Conservation (phyloP, 225 moss, liverwort and hornwort genomes). For the Sphagnum tenellum region DNA sequence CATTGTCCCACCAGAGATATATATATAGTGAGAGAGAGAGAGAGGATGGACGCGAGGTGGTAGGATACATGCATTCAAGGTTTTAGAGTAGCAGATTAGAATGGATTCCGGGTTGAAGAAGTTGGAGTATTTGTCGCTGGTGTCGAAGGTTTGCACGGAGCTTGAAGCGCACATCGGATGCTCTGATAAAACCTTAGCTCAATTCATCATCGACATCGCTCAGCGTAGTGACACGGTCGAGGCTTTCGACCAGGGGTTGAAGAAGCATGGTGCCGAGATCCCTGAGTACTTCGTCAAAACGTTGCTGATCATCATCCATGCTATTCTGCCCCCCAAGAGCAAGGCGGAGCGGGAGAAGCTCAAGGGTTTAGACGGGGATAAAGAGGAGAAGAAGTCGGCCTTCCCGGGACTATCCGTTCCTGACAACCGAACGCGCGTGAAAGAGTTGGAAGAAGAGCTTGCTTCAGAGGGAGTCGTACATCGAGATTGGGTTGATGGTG, state of each 20-base stretch:
- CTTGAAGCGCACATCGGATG: constrained; percentile 80
- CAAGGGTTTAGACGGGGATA: constrained; percentile 33
- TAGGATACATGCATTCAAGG: too few species aligned
- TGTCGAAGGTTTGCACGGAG: constrained; percentile 88
- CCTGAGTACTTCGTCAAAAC: constrained; percentile 91
- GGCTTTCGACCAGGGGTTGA: constrained; percentile 46
- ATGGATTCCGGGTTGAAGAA: constrained; percentile 47
- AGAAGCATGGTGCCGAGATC: constrained; percentile 79
- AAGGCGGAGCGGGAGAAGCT: constrained; percentile 35
- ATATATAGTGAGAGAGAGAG: too few species aligned
- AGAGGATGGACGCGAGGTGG: too few species aligned
- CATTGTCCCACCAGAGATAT: too few species aligned
- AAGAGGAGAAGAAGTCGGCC: constrained; percentile 41
- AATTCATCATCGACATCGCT: constrained; percentile 81
- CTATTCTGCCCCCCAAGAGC: constrained; percentile 65
- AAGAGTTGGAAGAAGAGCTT: constrained; percentile 76
- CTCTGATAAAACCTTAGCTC: constrained; percentile 75
- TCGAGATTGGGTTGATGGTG: constrained; percentile 19
- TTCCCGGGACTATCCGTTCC: constrained; percentile 82
- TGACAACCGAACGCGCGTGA: constrained; percentile 72
- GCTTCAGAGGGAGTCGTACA: constrained; percentile 32
- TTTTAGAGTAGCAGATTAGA: too few species aligned
- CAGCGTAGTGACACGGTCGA: constrained; percentile 66
- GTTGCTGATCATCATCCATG: constrained; percentile 74
- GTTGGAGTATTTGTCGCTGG: constrained; percentile 81